Base-by-base conservation (phyloP, 768 basidiomycete species). In the Auriscalpium vulgare region DNA sequence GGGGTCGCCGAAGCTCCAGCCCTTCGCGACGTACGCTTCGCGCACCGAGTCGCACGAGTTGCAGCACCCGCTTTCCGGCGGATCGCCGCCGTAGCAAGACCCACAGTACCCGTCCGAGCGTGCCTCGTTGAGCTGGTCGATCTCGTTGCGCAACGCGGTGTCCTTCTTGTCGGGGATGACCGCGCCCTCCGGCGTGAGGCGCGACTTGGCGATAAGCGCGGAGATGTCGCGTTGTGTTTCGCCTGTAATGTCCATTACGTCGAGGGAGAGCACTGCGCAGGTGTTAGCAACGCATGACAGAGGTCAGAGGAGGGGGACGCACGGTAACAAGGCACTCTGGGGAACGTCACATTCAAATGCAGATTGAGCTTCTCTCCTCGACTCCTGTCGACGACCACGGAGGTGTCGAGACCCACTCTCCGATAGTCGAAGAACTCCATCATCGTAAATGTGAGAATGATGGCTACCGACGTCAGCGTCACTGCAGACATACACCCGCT, bases 371-470 rank as follows among this genome's bases (percentile, higher is more conserved):
- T 95, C 77, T 98, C 92, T 49, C 97, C 97, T 71, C 97, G 77
- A 63, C 90, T 91, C 72, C 87, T 83, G 78, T 99, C 97, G 19
- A 99, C 97, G 38, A 93, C 80, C 60, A 98, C 87, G 2, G 91
- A 92, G 3, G 97, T 92, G 68, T 95, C 93, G 54, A 92, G 78
- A 54, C 79, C 82, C 40, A 97, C 80, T 62, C 81, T 81, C 56
- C 95, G 82, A 69, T 97, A 99, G 74, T 98, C 97, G 70, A 98
- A 72, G 70, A 95, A 98, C 69, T 99, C 97, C 72, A 97, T 87
- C 52, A 88, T 79, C 10, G 91, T 90, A 63, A 97, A 91, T 23
- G 91, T 80, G 63, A 95, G 70, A 68, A 99, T 99, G 66, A 99
- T 89, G 53, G 90, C 88, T 58, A 91, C 84, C 35, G 95, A 91